Base-by-base conservation (phyloP, 768 basidiomycete species). In the Hericium rajendrae region DNA sequence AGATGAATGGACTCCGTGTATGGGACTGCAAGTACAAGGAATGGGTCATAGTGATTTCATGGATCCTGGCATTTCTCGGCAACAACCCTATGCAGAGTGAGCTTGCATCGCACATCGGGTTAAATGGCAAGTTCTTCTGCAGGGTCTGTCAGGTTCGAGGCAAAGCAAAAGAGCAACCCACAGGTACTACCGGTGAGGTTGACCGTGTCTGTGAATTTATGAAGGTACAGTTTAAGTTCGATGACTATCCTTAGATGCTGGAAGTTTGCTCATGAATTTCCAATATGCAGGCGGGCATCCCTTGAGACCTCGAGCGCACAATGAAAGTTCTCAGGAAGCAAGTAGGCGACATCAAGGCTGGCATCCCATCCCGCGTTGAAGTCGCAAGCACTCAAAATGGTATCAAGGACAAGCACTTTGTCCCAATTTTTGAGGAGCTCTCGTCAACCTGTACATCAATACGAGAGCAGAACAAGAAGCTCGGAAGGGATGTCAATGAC, bases 81-180 rank as follows among this genome's bases (percentile, higher is more conserved):
- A 75, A 79, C 57, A 78, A 79, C 59, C 77, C 75, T 0, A 77
- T 77, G 76, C 73, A 64, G 38, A 67, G 75, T 48, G 73, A 78
- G 60, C 63, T 78, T 57, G 69, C 75, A 0, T 77, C 71, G 51
- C 78, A 80, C 51, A 70, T 76, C 56, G 76, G 74, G 0, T 56
- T 74, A 9, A 55, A 49, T 0, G 74, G 70, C 0, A 73, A 71
- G 28, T 67, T 64, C 26, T 76, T 77, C 60, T 80, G 78, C 55
- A 68, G 72, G 2, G 61, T 59, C 0, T 80, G 78, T 57, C 60
- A 62, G 58, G 75, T 39, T 4, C 10, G 4, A 9, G 49, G 50
- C 24, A 51, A 46, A 10, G 12, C 10, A 12, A 46, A 46, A 3
- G 43, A 46, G 3, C 43, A 16, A 1, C 13, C 43, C 0, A 2